phyloP scores from a whole-genome alignment of 1,284 basidiomycete species.

The Gymnopus androsaceus region DNA sequence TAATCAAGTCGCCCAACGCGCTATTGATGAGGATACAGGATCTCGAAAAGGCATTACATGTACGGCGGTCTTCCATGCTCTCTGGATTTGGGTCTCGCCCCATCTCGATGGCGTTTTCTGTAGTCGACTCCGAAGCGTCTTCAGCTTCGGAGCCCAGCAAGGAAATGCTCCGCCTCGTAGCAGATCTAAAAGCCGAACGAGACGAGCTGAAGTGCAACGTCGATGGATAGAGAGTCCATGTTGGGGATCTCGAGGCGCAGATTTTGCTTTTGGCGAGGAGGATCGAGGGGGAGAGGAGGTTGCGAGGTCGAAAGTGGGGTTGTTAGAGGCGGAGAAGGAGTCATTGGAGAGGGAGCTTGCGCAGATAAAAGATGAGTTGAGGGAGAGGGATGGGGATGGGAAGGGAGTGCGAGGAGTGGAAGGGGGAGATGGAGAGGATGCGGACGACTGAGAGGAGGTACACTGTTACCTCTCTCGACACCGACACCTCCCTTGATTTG shows the following conservation, averaged over 20 bases:
- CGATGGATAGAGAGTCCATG: slow-evolving; percentile 71
- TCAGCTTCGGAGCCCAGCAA: slow-evolving; percentile 64
- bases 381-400: slow-evolving; percentile 41
- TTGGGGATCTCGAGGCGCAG: slow-evolving; percentile 68
- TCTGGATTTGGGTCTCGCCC: slow-evolving; percentile 40
- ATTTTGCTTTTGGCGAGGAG: slow-evolving; percentile 56
- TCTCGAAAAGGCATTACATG: slow-evolving; percentile 66
- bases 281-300: slow-evolving; percentile 71
- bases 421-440: slow-evolving; percentile 18
- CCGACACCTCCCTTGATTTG: slow-evolving; percentile 66
- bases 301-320: slow-evolving; percentile 60
- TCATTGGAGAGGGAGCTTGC: slow-evolving; percentile 49
- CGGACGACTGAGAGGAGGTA: slow-evolving; percentile 34
- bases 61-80: slow-evolving; percentile 11
- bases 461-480: too few relatives aligned
- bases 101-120: slow-evolving; percentile 49
- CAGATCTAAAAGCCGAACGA: slow-evolving; percentile 76
- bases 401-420: slow-evolving; percentile 22
- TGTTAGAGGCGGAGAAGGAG: slow-evolving; percentile 67
- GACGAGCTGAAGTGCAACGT: slow-evolving; percentile 79
- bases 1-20: slow-evolving; percentile 77
- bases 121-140: slow-evolving; percentile 45
- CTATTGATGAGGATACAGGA: slow-evolving; percentile 78
- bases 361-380: slow-evolving; percentile 24
- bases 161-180: slow-evolving; percentile 71